A percentile compares a stretch with the other conserved stretches of the same genome.
Evolutionary conservation across 768 basidiomycete genomes (phyloP).

Genomic region (Rubroboletus satanas): DNA sequence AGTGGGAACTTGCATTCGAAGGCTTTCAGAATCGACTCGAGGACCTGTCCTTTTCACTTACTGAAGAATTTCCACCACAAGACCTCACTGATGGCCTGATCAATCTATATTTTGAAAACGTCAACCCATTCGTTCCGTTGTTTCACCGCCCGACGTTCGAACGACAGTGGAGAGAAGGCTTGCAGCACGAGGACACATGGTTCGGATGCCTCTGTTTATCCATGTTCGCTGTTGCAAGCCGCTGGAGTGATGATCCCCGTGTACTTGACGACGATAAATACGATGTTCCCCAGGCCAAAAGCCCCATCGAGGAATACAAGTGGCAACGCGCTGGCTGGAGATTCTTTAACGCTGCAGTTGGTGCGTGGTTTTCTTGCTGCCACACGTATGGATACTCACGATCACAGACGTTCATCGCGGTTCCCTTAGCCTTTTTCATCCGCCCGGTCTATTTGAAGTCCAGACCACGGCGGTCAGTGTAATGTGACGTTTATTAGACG

Average conservation of each 20-base stretch:
- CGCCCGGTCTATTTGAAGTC: slow-evolving; percentile 59
- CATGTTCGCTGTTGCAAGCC: slow-evolving; percentile 66
- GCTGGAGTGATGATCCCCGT: slow-evolving; percentile 61
- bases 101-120: slow-evolving; percentile 60
- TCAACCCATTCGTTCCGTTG: slow-evolving; percentile 59
- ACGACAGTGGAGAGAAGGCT: slow-evolving; percentile 49
- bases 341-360: slow-evolving; percentile 55
- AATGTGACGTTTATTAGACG: neutral
- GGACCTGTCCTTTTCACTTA: slow-evolving; percentile 32
- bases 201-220: slow-evolving; percentile 60
- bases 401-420: slow-evolving; percentile 47
- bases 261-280: slow-evolving; percentile 40
- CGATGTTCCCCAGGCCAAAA: slow-evolving; percentile 19
- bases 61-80: slow-evolving; percentile 55
- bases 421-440: slow-evolving; percentile 50
- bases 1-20: slow-evolving; percentile 64
- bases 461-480: slow-evolving; percentile 50
- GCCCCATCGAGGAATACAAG: slow-evolving; percentile 30
- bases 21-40: slow-evolving; percentile 33
- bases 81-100: slow-evolving; percentile 61
- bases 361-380: slow-evolving; percentile 30
- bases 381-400: slow-evolving; percentile 1
- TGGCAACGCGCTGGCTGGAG: slow-evolving; percentile 58
- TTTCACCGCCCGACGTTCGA: slow-evolving; percentile 71
- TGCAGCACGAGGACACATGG: slow-evolving; percentile 53